Base-by-base conservation (phyloP, 257 asterid species). In the Lycium ferocissimum region DNA sequence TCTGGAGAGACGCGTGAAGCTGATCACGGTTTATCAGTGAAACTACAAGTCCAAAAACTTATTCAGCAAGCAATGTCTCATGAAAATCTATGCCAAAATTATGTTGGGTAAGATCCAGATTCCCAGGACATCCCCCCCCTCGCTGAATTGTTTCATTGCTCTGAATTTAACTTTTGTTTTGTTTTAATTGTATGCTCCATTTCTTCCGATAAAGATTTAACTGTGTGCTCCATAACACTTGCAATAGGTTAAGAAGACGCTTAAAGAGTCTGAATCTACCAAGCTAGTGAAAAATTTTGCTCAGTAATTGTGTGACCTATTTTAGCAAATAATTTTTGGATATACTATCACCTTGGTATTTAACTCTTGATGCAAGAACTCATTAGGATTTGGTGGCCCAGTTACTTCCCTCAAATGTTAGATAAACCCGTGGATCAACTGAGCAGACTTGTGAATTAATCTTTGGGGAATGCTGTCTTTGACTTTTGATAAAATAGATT, bases 41-140 rank as follows among this genome's bases (percentile, higher is more conserved):
- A 93, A 84, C 76, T 92, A 80, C 99, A 97, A 92, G 99, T 97
- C 83, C 97, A 97, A 88, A 95, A 97, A 87, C 99, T 97, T 65
- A 94, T 97, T 89, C 93, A 91, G 83, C 99, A 97, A 89, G 99
- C 99, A 69, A 92, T 90, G 51, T 97, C 98, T 18, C 92, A 88
- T 81, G 99, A 97, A 87, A 97, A 97, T 89, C 86, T 97, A 89
- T 97, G 98, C 91, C 99, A 97, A 87, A 97, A 97, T 86, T 97
- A 94, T 82, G 98, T 97, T 18, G 99, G 99, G 99, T 97, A 95
- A 59, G 94, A 80, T 26, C 54, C 49, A 26, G 65, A 51, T 76
- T 76, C 47, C 9, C 63, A 59, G 65, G 65, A 59, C 18, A 17
- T 1, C 65, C 65, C 2, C 10, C 3, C 22, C 0, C 65, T 2